phyloP scores from a whole-genome alignment of 2,329 filamentous ascomycete species.

The Phialophora macrospora region DNA sequence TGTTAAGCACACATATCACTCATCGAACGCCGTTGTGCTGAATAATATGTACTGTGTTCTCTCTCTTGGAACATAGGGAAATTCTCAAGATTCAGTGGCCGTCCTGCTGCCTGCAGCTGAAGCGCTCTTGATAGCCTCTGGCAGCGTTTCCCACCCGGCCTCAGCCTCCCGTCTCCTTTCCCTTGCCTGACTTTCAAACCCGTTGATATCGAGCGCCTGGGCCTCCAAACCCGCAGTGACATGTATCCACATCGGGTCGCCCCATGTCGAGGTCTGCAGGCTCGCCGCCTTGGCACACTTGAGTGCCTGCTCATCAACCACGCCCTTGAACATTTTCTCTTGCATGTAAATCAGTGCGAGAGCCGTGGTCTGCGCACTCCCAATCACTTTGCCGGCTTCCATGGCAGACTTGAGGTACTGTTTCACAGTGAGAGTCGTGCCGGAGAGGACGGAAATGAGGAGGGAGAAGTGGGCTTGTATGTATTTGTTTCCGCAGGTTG shows the following conservation, averaged over 20 bases:
- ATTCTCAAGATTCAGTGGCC: not conserved
- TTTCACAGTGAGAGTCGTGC: conserved; percentile 76
- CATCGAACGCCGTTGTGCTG: not conserved
- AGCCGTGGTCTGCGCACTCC: conserved; percentile 79
- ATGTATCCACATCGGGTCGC: conserved; percentile 76
- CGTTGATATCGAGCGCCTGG: conserved; percentile 74
- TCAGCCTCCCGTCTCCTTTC: conserved; percentile 53
- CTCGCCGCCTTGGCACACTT: conserved; percentile 74
- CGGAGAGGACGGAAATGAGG: conserved; percentile 69
- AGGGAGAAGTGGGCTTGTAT: conserved; percentile 79
- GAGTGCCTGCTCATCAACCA: conserved; percentile 78
- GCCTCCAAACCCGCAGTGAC: conserved; percentile 80
- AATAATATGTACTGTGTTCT: not conserved
- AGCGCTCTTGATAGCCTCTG: conserved; percentile 33
- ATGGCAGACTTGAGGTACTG: conserved; percentile 76
- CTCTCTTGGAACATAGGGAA: not conserved
- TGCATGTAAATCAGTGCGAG: conserved; percentile 87
- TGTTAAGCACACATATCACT: not conserved
- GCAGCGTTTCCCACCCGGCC: conserved; percentile 47
- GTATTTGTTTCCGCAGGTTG: conserved; percentile 71
- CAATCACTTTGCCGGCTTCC: conserved; percentile 68
- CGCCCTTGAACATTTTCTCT: conserved; percentile 77
- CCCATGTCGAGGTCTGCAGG: conserved; percentile 70
- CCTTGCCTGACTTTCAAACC: conserved; percentile 61
- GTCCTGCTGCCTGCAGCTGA: not conserved